Evolutionary conservation across 495 filamentous ascomycete species (phyloP).

Genomic region (Diplogelasinospora grovesii): DNA sequence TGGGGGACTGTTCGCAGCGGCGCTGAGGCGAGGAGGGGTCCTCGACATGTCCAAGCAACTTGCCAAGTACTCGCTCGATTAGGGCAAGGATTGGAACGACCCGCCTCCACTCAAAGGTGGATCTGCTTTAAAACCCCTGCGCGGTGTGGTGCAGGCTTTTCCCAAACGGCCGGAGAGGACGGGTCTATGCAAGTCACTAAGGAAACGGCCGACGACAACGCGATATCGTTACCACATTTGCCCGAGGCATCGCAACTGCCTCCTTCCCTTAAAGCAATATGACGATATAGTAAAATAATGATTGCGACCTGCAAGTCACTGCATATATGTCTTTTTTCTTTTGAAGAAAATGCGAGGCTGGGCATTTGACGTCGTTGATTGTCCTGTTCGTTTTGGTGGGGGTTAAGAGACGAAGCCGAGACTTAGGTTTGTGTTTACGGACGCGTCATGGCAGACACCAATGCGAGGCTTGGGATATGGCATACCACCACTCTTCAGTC

Average conservation of each 20-base stretch:
- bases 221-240: constrained; percentile 8
- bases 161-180: constrained; percentile 17
- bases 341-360: too few species aligned
- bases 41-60: constrained; percentile 1
- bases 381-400: too few species aligned
- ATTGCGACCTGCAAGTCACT: too few species aligned
- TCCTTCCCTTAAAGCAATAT: too few species aligned
- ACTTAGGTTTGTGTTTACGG: too few species aligned
- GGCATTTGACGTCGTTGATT: too few species aligned
- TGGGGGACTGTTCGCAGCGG: constrained; percentile 2
- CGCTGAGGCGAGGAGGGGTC: not conserved
- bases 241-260: too few species aligned
- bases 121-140: constrained; percentile 5
- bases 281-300: too few species aligned
- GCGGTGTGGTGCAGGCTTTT: constrained; percentile 10
- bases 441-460: constrained; percentile 16
- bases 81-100: constrained; percentile 17
- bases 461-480: constrained; percentile 15
- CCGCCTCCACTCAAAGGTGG: constrained; percentile 12
- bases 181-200: not conserved
- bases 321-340: too few species aligned
- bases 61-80: constrained; percentile 1
- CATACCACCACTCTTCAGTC: constrained; percentile 23
- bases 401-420: too few species aligned
- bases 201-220: constrained; percentile 11